phyloP scores from a whole-genome alignment of 2,329 filamentous ascomycete species.

The Cercospora nicotianae region DNA sequence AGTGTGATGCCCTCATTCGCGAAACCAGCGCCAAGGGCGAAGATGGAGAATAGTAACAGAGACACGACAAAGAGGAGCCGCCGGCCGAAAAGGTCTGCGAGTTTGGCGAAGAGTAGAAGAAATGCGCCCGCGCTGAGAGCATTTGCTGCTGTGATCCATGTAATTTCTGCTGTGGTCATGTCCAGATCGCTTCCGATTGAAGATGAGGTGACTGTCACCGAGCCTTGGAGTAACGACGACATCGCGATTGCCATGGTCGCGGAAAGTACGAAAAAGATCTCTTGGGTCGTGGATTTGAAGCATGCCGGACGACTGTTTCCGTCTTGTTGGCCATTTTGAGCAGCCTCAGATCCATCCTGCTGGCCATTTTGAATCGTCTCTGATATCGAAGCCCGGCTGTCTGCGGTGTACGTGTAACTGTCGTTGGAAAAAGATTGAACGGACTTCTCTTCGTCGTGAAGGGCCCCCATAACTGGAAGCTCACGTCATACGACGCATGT shows the following conservation, averaged over 20 bases:
- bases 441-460: background rate
- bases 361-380: background rate
- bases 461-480: background rate
- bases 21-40: conserved; percentile 13
- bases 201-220: conserved; percentile 13
- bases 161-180: conserved; percentile 12
- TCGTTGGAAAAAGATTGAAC: background rate
- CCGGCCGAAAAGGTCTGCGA: conserved; percentile 12
- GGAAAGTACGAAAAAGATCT: conserved; percentile 8
- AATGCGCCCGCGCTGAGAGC: conserved; percentile 11
- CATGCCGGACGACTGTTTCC: conserved; percentile 3
- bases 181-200: conserved; percentile 8
- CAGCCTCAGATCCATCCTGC: background rate
- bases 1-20: conserved; percentile 5
- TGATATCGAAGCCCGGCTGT: background rate
- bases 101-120: conserved; percentile 11
- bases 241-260: conserved; percentile 14
- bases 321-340: background rate
- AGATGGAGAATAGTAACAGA: conserved; percentile 10
- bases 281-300: conserved; percentile 11
- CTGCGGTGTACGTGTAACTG: background rate
- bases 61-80: conserved; percentile 9
- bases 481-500: background rate
- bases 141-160: conserved; percentile 11
- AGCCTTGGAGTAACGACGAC: conserved; percentile 12